Evolutionary conservation across 2,329 filamentous ascomycete species (phyloP).

Genomic region (Cytospora mali): DNA sequence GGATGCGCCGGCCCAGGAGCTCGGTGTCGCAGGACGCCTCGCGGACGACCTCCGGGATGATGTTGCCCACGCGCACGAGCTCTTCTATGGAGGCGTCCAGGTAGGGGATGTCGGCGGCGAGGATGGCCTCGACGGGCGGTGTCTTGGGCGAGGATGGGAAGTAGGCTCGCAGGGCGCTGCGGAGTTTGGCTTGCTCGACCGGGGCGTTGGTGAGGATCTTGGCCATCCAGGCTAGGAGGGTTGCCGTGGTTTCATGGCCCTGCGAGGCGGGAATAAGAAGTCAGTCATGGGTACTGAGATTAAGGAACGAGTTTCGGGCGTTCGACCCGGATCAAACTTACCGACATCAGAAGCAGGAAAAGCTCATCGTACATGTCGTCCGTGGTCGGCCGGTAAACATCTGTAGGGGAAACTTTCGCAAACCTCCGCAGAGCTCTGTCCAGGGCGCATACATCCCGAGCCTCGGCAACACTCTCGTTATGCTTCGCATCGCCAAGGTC

Average conservation of each 20-base stretch:
- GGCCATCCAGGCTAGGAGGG: slow-evolving; percentile 24
- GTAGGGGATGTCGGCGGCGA: slow-evolving; percentile 22
- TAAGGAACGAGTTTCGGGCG: background rate
- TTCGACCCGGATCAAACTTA: background rate
- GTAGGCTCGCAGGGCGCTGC: slow-evolving; percentile 13
- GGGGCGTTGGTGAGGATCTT: slow-evolving; percentile 23
- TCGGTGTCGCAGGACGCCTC: slow-evolving; percentile 20
- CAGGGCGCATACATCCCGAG: slow-evolving; percentile 18
- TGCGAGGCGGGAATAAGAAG: background rate
- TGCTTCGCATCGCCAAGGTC: slow-evolving; percentile 10
- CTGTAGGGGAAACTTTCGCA: slow-evolving; percentile 17
- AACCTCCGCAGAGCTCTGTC: slow-evolving; percentile 18
- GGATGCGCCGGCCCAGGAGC: slow-evolving; percentile 16
- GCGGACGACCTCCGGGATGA: slow-evolving; percentile 20
- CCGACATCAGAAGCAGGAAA: slow-evolving; percentile 20
- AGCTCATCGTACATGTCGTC: slow-evolving; percentile 25
- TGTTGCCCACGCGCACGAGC: slow-evolving; percentile 21
- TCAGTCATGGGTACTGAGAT: background rate
- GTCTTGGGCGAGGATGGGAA: slow-evolving; percentile 6
- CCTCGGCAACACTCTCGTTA: slow-evolving; percentile 3
- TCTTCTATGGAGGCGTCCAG: slow-evolving; percentile 26
- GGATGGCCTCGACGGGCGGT: slow-evolving; percentile 14
- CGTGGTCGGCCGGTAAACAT: slow-evolving; percentile 18
- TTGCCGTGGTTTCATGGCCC: slow-evolving; percentile 25
- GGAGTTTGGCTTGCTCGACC: slow-evolving; percentile 13